Evolutionary conservation across 441 rosid genomes (phyloP).

Genomic region (Erodium texanum): DNA sequence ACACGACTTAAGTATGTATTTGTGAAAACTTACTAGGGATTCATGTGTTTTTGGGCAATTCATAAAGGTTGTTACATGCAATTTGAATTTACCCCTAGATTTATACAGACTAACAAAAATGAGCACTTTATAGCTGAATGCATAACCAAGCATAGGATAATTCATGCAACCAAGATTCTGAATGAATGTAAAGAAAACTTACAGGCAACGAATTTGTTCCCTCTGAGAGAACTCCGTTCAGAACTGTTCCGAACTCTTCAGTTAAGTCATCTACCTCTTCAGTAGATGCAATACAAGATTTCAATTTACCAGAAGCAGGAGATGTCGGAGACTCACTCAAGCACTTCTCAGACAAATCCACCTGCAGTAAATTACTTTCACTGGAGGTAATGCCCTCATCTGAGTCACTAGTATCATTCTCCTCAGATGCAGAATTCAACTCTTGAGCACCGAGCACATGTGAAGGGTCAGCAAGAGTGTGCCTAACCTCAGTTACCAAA

Average conservation of each 20-base stretch:
- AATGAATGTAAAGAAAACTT: constrained; percentile 19
- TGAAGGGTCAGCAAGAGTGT: constrained; percentile 21
- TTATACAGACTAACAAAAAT: too few relatives aligned
- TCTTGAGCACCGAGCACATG: constrained; percentile 27
- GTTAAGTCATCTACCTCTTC: constrained; percentile 14
- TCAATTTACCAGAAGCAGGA: background rate
- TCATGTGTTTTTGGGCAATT: too few relatives aligned
- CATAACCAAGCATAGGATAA: too few relatives aligned
- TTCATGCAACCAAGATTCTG: background rate
- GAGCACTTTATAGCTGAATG: too few relatives aligned
- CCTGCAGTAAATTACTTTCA: constrained; percentile 1
- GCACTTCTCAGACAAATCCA: constrained; percentile 17
- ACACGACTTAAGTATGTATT: too few relatives aligned
- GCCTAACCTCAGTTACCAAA: constrained; percentile 32
- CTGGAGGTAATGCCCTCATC: constrained; percentile 23
- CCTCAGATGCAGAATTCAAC: constrained; percentile 22
- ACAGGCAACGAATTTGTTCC: constrained; percentile 28
- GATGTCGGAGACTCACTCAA: constrained; percentile 19
- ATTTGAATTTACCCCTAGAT: too few relatives aligned
- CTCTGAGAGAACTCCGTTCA: constrained; percentile 31
- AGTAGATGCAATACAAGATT: background rate
- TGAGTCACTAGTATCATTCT: constrained; percentile 27
- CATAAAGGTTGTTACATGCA: too few relatives aligned
- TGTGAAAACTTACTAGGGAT: too few relatives aligned
- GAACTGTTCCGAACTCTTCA: constrained; percentile 29